phyloP scores from a whole-genome alignment of 352 stramenopile genomes.

The Phytophthora quininea region DNA sequence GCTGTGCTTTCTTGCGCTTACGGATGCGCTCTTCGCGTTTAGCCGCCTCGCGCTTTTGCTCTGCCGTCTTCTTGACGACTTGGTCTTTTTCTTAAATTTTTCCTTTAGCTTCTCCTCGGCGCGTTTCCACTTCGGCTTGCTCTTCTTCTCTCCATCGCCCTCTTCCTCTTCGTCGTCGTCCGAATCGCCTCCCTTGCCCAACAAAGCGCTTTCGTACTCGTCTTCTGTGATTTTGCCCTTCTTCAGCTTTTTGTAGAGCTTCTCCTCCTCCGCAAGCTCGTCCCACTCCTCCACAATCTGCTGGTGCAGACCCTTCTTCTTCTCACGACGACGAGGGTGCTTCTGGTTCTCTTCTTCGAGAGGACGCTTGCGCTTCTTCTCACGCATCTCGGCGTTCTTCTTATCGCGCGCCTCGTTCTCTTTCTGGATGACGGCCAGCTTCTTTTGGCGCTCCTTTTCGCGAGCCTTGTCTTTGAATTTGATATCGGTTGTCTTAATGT shows the following conservation, averaged over 20 bases:
- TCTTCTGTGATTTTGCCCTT: conserved; percentile 97
- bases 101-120: conserved; percentile 77
- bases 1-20: conserved; percentile 79
- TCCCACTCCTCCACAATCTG: conserved; percentile 99
- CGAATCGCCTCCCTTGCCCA: conserved; percentile 53
- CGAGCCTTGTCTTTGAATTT: conserved; percentile 96
- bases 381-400: conserved; percentile 51
- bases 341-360: conserved; percentile 70
- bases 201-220: conserved; percentile 87
- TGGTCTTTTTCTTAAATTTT: conserved; percentile 88
- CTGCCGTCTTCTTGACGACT: conserved; percentile 68
- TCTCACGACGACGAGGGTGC: conserved; percentile 85
- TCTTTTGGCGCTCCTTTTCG: conserved; percentile 97
- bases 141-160: conserved; percentile 39
- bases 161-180: conserved; percentile 44
- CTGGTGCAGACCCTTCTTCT: conserved; percentile 96
- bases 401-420: conserved; percentile 76
- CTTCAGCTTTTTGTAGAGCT: conserved; percentile 97
- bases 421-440: conserved; percentile 79
- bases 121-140: conserved; percentile 69
- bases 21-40: conserved; percentile 87
- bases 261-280: conserved; percentile 97
- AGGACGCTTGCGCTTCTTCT: conserved; percentile 76
- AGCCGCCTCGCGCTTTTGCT: conserved; percentile 73
- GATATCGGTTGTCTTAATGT: conserved; percentile 93